These are phyloP conservation scores for Choanephora cucurbitarum DNA, from an alignment of 371 early-diverging fungal species.

Conservation along the genomic window DNA sequence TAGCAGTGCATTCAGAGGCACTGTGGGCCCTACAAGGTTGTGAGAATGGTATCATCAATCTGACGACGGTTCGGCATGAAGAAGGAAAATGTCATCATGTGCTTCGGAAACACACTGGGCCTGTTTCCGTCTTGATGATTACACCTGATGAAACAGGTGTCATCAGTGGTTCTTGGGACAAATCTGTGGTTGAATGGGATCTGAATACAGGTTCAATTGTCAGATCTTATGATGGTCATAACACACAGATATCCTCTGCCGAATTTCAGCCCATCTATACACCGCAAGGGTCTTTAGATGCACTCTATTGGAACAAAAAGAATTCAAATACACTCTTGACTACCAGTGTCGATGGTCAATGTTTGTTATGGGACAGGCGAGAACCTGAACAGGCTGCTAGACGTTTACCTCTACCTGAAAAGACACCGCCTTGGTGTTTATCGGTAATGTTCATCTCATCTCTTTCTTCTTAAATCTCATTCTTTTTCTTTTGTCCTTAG, in stretches of 20 bases:
- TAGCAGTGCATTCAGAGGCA: constrained; percentile 92
- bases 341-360: constrained; percentile 86
- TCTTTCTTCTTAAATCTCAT: neutral
- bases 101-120: constrained; percentile 76
- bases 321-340: constrained; percentile 62
- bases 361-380: constrained; percentile 82
- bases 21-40: constrained; percentile 82
- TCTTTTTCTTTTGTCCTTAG: constrained; percentile 26
- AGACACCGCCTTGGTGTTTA: constrained; percentile 89
- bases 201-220: constrained; percentile 77
- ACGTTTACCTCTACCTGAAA: constrained; percentile 59
- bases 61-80: constrained; percentile 91
- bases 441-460: constrained; percentile 48
- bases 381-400: constrained; percentile 58
- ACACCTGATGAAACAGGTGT: constrained; percentile 75
- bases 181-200: constrained; percentile 85
- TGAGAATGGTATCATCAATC: constrained; percentile 83
- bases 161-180: constrained; percentile 96
- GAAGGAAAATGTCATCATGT: constrained; percentile 86
- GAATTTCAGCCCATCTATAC: constrained; percentile 67
- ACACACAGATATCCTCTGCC: constrained; percentile 79
- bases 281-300: constrained; percentile 4
- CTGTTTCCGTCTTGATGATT: constrained; percentile 83
- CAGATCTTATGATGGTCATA: constrained; percentile 71
- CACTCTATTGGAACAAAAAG: constrained; percentile 33